Percentiles rank a stretch among this genome's conserved stretches.
phyloP scores from a whole-genome alignment of 2,329 filamentous ascomycete genomes.

The Fusarium tuaranense region DNA sequence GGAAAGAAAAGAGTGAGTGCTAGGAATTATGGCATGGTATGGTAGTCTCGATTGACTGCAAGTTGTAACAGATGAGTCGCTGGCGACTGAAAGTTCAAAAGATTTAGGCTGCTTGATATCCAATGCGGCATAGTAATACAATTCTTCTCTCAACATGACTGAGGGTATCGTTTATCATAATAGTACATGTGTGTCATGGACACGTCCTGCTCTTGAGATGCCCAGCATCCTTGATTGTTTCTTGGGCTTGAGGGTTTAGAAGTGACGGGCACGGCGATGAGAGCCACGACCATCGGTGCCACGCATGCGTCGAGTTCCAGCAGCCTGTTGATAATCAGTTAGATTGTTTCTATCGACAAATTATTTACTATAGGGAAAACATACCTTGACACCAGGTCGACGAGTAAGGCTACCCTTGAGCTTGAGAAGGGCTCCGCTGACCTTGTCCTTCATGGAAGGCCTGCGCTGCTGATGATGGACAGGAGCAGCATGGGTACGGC shows the following conservation, averaged over 20 bases:
- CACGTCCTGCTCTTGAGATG: constrained; percentile 9
- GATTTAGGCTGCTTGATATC: constrained; percentile 11
- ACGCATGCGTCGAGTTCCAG: constrained; percentile 79
- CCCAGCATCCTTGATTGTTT: neutral
- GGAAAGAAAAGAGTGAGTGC: neutral
- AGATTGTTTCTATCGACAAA: neutral
- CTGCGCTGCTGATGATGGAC: constrained; percentile 75
- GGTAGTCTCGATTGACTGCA: constrained; percentile 8
- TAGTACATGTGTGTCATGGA: constrained; percentile 30
- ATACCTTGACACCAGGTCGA: constrained; percentile 77
- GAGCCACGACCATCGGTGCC: constrained; percentile 77
- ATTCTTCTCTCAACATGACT: constrained; percentile 29
- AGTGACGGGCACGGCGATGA: constrained; percentile 50
- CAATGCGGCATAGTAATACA: constrained; percentile 19
- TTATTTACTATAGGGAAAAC: constrained; percentile 9
- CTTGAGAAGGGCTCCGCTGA: constrained; percentile 80
- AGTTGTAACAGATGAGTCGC: constrained; percentile 33
- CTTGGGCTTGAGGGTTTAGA: constrained; percentile 6
- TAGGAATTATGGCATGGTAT: neutral
- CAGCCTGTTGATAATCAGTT: constrained; percentile 62
- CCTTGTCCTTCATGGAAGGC: constrained; percentile 78
- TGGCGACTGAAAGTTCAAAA: constrained; percentile 9
- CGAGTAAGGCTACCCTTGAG: constrained; percentile 77
- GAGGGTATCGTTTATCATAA: constrained; percentile 37
- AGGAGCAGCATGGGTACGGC: constrained; percentile 51